Conservation (phyloP, 169 alveolate species). For the Plasmodium vivax region DNA sequence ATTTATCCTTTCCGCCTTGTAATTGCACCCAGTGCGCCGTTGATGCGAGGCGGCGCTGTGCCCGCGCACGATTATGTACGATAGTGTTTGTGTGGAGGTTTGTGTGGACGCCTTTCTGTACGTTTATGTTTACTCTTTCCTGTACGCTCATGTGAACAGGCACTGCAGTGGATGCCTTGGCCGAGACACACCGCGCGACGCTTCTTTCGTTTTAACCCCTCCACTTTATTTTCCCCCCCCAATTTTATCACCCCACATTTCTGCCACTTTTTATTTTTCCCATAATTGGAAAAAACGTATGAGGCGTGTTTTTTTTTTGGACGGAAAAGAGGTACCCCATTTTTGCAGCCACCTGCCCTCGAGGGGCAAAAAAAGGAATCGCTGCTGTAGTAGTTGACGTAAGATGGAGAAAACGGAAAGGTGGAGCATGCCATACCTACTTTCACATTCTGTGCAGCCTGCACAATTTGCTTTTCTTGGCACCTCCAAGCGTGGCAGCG, state of each 20-base stretch:
- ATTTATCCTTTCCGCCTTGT: not conserved
- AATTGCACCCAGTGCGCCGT: not conserved
- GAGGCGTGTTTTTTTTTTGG: not conserved
- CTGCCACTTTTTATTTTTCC: not conserved
- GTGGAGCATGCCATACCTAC: no score
- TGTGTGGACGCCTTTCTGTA: not conserved
- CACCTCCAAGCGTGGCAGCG: no score
- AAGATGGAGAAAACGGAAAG: no score
- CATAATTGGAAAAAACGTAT: not conserved
- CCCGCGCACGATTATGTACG: not conserved
- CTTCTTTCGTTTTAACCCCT: not conserved
- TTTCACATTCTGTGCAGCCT: no score
- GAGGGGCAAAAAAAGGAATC: not conserved
- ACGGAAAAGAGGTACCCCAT: not conserved
- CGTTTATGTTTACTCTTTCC: no score
- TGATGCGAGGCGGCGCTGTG: not conserved
- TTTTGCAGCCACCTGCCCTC: not conserved
- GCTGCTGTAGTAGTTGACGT: no score
- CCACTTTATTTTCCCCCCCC: not conserved
- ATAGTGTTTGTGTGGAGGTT: not conserved
- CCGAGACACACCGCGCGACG: not conserved
- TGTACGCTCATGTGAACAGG: not conserved
- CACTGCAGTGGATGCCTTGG: not conserved
- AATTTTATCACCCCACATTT: not conserved
- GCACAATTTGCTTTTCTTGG: no score